Evolutionary conservation across 768 basidiomycete genomes (phyloP).

Genomic region (Auricularia cornea): DNA sequence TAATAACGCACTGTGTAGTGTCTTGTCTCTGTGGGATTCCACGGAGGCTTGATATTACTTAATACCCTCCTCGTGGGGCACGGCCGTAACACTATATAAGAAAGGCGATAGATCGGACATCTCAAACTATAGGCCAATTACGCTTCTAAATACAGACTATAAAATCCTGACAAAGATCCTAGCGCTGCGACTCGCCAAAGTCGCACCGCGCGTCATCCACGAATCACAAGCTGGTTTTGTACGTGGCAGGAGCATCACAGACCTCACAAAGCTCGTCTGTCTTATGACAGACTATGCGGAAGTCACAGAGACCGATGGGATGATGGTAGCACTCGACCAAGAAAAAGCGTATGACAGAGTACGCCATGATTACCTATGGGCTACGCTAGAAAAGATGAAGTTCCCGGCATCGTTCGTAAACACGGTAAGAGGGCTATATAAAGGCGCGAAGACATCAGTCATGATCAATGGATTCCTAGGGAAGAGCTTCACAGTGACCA

Average conservation of each 20-base stretch:
- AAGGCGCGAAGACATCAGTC: background rate
- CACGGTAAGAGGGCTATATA: background rate
- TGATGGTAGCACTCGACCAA: conserved; percentile 10
- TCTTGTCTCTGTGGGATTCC: no score
- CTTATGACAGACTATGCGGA: conserved; percentile 5
- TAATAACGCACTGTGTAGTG: no score
- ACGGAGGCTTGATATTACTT: no score
- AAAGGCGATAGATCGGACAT: conserved; percentile 4
- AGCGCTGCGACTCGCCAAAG: background rate
- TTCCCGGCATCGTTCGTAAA: background rate
- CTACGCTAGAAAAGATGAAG: conserved; percentile 6
- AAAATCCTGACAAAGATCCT: conserved; percentile 5
- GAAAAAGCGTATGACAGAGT: conserved; percentile 9
- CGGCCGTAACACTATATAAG: no score
- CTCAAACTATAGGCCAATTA: conserved; percentile 11
- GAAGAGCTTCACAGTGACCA: background rate
- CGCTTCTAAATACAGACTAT: conserved; percentile 9
- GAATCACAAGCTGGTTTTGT: conserved; percentile 9
- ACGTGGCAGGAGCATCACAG: conserved; percentile 5
- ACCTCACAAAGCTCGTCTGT: conserved; percentile 8
- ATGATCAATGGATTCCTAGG: background rate
- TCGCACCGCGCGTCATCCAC: conserved; percentile 2
- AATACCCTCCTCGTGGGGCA: no score
- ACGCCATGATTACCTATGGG: conserved; percentile 6
- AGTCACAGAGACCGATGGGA: background rate